Conservation (phyloP, 164 flowering plant genomes). For the Chimonanthus praecox region DNA sequence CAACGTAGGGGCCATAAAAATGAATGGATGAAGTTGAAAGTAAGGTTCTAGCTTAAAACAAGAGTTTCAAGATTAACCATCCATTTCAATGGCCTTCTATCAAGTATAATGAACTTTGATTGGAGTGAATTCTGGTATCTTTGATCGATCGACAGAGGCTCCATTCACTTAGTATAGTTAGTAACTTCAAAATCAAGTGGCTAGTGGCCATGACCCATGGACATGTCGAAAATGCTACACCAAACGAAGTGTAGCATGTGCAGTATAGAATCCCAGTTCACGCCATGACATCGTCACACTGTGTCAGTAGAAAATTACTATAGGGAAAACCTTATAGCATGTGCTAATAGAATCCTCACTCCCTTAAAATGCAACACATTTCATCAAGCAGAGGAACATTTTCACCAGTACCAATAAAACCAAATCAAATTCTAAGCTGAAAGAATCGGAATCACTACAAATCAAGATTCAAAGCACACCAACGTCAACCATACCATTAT, state of each 20-base stretch:
- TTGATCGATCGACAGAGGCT: too few relatives aligned
- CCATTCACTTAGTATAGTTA: too few relatives aligned
- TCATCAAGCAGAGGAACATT: neutral
- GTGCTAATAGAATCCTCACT: neutral
- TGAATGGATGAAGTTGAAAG: too few relatives aligned
- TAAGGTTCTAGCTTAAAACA: too few relatives aligned
- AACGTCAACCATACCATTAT: constrained; percentile 42
- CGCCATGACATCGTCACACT: neutral
- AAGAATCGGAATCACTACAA: neutral
- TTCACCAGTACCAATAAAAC: neutral
- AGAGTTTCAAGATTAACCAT: too few relatives aligned
- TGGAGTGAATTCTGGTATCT: too few relatives aligned
- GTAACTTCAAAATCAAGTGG: neutral
- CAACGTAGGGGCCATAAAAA: too few relatives aligned
- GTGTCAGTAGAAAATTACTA: neutral
- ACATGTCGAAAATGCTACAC: too few relatives aligned
- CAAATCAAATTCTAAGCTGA: neutral
- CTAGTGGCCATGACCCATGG: neutral
- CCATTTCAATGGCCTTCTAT: too few relatives aligned
- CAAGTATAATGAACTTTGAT: too few relatives aligned
- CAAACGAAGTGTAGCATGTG: too few relatives aligned
- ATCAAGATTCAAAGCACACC: neutral
- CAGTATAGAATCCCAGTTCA: neutral
- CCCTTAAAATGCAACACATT: neutral
- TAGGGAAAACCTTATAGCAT: too few relatives aligned